phyloP scores from a whole-genome alignment of 2,329 filamentous ascomycete species.

The Parafenestella ontariensis region DNA sequence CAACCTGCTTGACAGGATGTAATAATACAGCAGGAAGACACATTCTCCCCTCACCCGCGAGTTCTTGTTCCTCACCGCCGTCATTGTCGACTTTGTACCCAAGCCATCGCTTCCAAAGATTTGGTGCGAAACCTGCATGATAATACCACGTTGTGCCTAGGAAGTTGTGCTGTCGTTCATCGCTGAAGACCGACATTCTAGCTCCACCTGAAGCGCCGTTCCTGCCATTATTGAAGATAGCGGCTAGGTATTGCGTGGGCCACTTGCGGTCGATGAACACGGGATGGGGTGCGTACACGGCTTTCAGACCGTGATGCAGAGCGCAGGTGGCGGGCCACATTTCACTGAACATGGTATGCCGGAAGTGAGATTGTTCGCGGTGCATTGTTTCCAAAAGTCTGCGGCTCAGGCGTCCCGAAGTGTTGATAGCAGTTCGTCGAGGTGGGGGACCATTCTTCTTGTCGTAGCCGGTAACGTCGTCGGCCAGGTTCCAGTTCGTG shows the following conservation, averaged over 20 bases:
- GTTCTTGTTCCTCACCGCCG: slow-evolving; percentile 55
- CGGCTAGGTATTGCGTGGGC: slow-evolving; percentile 61
- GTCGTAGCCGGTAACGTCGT: slow-evolving; percentile 75
- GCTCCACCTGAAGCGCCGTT: slow-evolving; percentile 59
- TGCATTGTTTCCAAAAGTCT: slow-evolving; percentile 76
- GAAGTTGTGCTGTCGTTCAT: slow-evolving; percentile 63
- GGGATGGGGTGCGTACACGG: slow-evolving; percentile 69
- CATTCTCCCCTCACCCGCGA: slow-evolving; percentile 56
- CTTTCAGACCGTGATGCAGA: slow-evolving; percentile 79
- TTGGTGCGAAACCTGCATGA: slow-evolving; percentile 59
- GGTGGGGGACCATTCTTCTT: slow-evolving; percentile 63
- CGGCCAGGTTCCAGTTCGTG: slow-evolving; percentile 75
- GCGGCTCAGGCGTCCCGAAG: slow-evolving; percentile 71
- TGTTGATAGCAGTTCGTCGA: slow-evolving; percentile 74
- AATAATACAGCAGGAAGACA: slow-evolving; percentile 57
- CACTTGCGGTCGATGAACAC: slow-evolving; percentile 64
- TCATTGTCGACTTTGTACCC: slow-evolving; percentile 61
- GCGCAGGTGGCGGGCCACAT: slow-evolving; percentile 78
- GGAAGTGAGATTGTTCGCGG: slow-evolving; percentile 71
- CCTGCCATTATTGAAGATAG: slow-evolving; percentile 63
- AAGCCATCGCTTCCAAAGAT: slow-evolving; percentile 64
- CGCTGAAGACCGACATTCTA: slow-evolving; percentile 57
- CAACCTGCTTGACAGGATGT: slow-evolving; percentile 60
- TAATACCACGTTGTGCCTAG: slow-evolving; percentile 62
- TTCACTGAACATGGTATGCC: slow-evolving; percentile 77